Evolutionary conservation across 306 rosid genomes (phyloP), one percentile per base, ranked within the genome.

Genomic region (Vigna trinervia): DNA sequence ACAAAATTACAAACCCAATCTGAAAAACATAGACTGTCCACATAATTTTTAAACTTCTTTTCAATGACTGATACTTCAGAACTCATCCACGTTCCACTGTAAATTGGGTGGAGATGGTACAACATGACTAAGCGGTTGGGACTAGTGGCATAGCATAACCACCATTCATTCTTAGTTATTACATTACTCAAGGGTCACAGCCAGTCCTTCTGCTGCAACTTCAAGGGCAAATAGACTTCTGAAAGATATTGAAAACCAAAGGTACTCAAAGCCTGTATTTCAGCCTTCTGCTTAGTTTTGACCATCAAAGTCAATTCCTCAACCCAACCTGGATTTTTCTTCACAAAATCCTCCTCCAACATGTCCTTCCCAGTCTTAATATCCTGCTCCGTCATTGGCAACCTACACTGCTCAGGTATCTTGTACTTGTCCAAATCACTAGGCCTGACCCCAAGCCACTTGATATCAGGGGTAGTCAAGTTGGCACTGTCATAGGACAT

Each of bases 261-360:
- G 4, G 96, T 32, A 71, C 98, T 92, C 86, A 94, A 78, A 38
- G 98, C 98, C 84, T 94, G 98, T 85, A 94, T 94, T 73, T 94
- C 98, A 7, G 97, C 98, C 90, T 94, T 94, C 82, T 94, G 97
- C 92, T 89, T 90, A 11, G 94, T 92, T 77, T 94, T 94, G 87
- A 94, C 96, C 98, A 94, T 94, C 83, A 94, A 88, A 2, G 87
- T 75, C 64, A 94, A 85, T 79, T 94, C 98, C 71, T 92, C 97
- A 53, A 94, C 98, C 98, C 97, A 94, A 13, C 91, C 94, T 0
- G 98, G 97, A 83, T 94, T 94, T 86, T 94, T 94, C 84, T 94
- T 94, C 43, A 92, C 96, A 77, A 94, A 92, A 85, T 94, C 97
- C 80, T 94, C 98, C 90, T 94, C 96, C 76, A 92, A 64, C 90